These are phyloP conservation scores for Aspergillus novoparasiticus DNA, from an alignment of 2,329 filamentous ascomycete species.

Conservation along the genomic window DNA sequence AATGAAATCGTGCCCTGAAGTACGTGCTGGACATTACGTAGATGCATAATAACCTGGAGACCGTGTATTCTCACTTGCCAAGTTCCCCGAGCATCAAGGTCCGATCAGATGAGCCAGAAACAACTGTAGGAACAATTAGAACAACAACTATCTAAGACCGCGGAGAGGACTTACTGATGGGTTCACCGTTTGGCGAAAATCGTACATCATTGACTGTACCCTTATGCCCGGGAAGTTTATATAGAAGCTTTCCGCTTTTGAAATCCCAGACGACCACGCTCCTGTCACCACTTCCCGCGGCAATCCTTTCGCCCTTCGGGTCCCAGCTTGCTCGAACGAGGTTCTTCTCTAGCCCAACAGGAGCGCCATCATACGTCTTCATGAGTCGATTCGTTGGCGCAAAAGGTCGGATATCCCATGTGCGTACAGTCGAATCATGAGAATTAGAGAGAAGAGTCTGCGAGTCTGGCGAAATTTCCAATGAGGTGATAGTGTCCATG, in stretches of 20 bases:
- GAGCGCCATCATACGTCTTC: slow-evolving; percentile 89
- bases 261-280: slow-evolving; percentile 90
- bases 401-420: slow-evolving; percentile 96
- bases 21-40: background rate
- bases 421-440: slow-evolving; percentile 90
- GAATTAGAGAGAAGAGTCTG: slow-evolving; percentile 88
- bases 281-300: slow-evolving; percentile 85
- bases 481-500: slow-evolving; percentile 85
- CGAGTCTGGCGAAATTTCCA: slow-evolving; percentile 89
- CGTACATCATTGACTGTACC: slow-evolving; percentile 94
- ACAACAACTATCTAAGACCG: background rate
- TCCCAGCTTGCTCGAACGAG: slow-evolving; percentile 90
- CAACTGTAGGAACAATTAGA: slow-evolving; percentile 57
- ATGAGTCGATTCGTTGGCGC: slow-evolving; percentile 84
- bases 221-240: slow-evolving; percentile 94
- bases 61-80: slow-evolving; percentile 55
- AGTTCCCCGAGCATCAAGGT: slow-evolving; percentile 83
- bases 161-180: slow-evolving; percentile 71
- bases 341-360: slow-evolving; percentile 86
- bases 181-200: slow-evolving; percentile 81
- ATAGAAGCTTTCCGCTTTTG: slow-evolving; percentile 83
- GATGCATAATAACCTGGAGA: background rate
- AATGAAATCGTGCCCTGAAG: background rate
- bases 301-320: slow-evolving; percentile 79
- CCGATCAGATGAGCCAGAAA: slow-evolving; percentile 87